Evolutionary conservation across 495 filamentous ascomycete species (phyloP).

Genomic region (Hyaloscypha bicolor): DNA sequence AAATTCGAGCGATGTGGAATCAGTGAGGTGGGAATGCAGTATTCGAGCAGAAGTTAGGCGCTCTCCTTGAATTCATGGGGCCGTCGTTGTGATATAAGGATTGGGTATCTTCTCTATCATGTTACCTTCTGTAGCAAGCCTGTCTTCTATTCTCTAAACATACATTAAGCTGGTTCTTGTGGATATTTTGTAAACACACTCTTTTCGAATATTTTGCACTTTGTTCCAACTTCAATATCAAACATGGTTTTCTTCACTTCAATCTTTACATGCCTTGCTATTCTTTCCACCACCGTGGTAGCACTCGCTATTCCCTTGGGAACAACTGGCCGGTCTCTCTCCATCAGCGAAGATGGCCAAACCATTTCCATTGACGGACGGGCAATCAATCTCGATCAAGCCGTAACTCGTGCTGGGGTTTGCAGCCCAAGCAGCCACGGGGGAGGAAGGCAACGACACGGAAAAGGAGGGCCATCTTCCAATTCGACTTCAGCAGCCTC

Average conservation of each 20-base stretch:
- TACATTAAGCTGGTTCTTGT: conserved; percentile 1
- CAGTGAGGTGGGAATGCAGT: neutral
- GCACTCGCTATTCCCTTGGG: conserved; percentile 17
- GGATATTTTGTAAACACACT: neutral
- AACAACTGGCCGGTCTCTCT: conserved; percentile 8
- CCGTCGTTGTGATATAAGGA: neutral
- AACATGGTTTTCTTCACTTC: conserved; percentile 7
- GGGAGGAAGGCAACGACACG: neutral
- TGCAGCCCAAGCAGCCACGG: neutral
- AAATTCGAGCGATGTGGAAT: neutral
- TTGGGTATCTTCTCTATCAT: neutral
- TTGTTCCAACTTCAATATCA: neutral
- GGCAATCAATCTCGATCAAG: conserved; percentile 5
- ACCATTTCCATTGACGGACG: conserved; percentile 15
- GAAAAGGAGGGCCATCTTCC: conserved; percentile 1
- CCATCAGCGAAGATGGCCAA: conserved; percentile 17
- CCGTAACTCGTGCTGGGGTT: neutral
- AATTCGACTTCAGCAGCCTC: conserved; percentile 8
- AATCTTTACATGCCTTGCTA: conserved; percentile 4
- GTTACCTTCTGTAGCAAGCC: neutral
- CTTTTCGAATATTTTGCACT: neutral
- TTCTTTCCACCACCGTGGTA: neutral
- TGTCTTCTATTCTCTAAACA: neutral
- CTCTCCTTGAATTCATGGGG: neutral
- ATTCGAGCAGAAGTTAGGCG: neutral